These are phyloP conservation scores for Penicillium crustosum DNA, from an alignment of 2,329 filamentous ascomycete species.

Conservation along the genomic window DNA sequence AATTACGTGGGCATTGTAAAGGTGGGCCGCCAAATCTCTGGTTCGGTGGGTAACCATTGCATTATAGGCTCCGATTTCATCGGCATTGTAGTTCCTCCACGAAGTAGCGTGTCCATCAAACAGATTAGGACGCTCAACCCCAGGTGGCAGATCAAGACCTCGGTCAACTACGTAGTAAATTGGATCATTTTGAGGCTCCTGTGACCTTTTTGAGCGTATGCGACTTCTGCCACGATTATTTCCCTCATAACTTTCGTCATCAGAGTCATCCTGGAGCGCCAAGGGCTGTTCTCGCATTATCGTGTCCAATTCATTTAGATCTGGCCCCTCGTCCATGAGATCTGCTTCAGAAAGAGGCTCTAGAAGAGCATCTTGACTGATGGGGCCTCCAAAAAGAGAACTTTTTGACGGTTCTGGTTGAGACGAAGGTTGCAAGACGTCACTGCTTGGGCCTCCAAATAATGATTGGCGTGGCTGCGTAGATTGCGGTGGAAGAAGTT, in stretches of 20 bases:
- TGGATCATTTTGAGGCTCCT: neutral
- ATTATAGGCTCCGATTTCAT: slow-evolving; percentile 69
- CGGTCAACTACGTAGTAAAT: slow-evolving; percentile 21
- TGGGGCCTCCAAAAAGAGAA: slow-evolving; percentile 34
- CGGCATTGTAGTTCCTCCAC: slow-evolving; percentile 85
- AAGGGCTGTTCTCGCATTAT: slow-evolving; percentile 24
- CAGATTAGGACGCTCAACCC: slow-evolving; percentile 57
- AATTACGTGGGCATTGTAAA: slow-evolving; percentile 75
- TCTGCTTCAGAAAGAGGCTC: slow-evolving; percentile 14
- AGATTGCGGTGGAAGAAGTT: slow-evolving; percentile 22
- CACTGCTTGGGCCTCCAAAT: slow-evolving; percentile 28
- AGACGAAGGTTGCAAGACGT: slow-evolving; percentile 30
- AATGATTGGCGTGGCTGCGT: slow-evolving; percentile 21
- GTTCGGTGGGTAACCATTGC: slow-evolving; percentile 64
- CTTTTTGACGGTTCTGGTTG: slow-evolving; percentile 25
- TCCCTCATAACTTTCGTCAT: slow-evolving; percentile 27
- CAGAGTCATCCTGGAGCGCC: slow-evolving; percentile 21
- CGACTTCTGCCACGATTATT: slow-evolving; percentile 16
- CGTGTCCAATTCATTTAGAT: slow-evolving; percentile 19
- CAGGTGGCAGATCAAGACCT: slow-evolving; percentile 21
- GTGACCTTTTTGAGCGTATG: neutral
- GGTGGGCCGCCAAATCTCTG: slow-evolving; percentile 69
- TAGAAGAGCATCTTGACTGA: slow-evolving; percentile 22
- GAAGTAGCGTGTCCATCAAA: slow-evolving; percentile 59
- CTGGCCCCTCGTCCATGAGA: slow-evolving; percentile 4